Evolutionary conservation across 2,329 filamentous ascomycete genomes (phyloP).

Genomic region (Leptographium radiaticola): DNA sequence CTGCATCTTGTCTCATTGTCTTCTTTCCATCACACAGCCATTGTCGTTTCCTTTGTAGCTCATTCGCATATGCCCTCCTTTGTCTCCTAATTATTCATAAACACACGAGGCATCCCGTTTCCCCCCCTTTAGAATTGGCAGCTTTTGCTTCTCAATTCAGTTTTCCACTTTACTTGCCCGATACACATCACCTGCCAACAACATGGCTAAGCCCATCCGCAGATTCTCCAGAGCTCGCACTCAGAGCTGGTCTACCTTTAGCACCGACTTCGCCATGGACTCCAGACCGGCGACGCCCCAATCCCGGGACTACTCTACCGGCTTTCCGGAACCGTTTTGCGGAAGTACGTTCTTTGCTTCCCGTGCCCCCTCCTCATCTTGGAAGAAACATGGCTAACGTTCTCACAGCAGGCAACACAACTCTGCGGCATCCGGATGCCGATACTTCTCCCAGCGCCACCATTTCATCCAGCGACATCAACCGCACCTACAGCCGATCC

Average conservation of each 20-base stretch:
- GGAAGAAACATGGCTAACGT: neutral
- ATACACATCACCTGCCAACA: neutral
- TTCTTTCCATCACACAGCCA: too few relatives aligned
- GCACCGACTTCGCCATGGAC: conserved; percentile 4
- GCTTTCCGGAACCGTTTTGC: conserved; percentile 38
- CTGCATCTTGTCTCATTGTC: too few relatives aligned
- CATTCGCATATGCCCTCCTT: too few relatives aligned
- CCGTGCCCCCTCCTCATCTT: neutral
- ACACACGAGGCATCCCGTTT: too few relatives aligned
- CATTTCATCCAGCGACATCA: conserved; percentile 41
- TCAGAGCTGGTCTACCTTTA: conserved; percentile 12
- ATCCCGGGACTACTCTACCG: conserved; percentile 24
- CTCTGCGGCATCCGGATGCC: conserved; percentile 48
- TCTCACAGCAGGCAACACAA: conserved; percentile 37
- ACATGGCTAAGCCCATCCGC: conserved; percentile 6
- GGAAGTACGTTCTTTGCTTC: conserved; percentile 22
- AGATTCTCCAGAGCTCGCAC: conserved; percentile 7
- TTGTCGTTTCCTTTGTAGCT: too few relatives aligned
- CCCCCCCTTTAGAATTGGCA: too few relatives aligned
- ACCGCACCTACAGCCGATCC: conserved; percentile 28
- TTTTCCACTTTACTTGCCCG: too few relatives aligned
- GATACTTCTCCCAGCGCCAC: conserved; percentile 42
- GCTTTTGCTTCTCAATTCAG: too few relatives aligned
- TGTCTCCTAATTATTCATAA: too few relatives aligned
- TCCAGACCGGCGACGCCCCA: conserved; percentile 4